A percentile compares a stretch with the other conserved stretches of the same genome.
Conservation (phyloP, 139 green algal genomes). For the Chlorella vulgaris region DNA sequence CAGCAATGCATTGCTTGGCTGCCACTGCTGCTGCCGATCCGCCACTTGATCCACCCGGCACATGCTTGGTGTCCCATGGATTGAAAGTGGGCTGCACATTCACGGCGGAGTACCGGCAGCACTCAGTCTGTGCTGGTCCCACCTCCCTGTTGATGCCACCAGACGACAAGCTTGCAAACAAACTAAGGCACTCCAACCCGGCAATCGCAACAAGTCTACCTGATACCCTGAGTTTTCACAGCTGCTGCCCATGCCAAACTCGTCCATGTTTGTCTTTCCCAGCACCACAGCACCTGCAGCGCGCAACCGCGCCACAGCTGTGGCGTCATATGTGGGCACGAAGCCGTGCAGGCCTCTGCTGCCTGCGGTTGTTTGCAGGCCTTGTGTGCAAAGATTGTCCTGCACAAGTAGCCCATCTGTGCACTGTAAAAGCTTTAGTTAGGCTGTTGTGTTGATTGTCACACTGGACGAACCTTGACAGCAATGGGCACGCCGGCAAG, state of each 20-base stretch:
- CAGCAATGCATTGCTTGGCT: conserved; percentile 67
- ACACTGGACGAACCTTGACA: conserved; percentile 72
- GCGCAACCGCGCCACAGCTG: conserved; percentile 68
- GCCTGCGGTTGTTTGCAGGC: conserved; percentile 86
- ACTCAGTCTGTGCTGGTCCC: no score
- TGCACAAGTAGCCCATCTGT: conserved; percentile 38
- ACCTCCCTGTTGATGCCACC: no score
- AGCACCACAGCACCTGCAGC: conserved; percentile 86
- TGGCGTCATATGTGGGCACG: conserved; percentile 78
- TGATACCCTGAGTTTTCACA: conserved; percentile 92
- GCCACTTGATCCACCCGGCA: conserved; percentile 94
- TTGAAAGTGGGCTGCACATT: conserved; percentile 59
- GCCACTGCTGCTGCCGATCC: conserved; percentile 94
- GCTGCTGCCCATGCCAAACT: conserved; percentile 97
- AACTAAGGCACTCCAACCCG: no score
- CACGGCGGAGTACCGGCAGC: background rate
- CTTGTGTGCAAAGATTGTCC: conserved; percentile 95
- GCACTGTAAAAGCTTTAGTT: background rate
- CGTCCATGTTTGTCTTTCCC: conserved; percentile 98
- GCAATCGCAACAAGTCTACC: conserved; percentile 37
- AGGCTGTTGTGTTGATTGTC: background rate
- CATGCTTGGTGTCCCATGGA: conserved; percentile 78
- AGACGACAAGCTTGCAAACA: background rate
- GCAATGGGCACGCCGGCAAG: conserved; percentile 86
- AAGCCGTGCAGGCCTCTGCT: conserved; percentile 79